These are phyloP conservation scores for Trichophyton equinum DNA, from an alignment of 2,329 filamentous ascomycete genomes.

Conservation along the genomic window DNA sequence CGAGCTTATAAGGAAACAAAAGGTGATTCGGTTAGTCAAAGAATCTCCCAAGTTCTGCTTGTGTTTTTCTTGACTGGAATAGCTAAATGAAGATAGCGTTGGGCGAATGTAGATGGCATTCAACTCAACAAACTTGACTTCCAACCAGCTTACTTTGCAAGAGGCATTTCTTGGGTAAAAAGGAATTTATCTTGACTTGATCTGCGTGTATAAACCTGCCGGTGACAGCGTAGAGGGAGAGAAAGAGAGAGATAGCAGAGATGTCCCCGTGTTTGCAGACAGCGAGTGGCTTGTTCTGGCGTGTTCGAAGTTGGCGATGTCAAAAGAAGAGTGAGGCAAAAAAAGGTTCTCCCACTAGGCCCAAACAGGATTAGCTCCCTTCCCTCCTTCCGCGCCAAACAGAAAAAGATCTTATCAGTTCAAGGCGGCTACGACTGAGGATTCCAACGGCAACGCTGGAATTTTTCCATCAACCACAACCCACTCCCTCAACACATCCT, in stretches of 20 bases:
- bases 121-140: conserved; percentile 10
- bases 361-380: neutral
- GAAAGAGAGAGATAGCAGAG: neutral
- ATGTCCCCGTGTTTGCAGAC: neutral
- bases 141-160: conserved; percentile 17
- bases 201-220: neutral
- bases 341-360: neutral
- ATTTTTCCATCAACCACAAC: neutral
- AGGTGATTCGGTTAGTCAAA: conserved; percentile 26
- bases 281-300: neutral
- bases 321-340: neutral
- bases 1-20: conserved; percentile 10
- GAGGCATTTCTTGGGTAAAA: neutral
- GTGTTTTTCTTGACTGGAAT: conserved; percentile 2
- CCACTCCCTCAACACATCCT: neutral
- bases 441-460: neutral
- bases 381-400: neutral
- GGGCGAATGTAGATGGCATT: conserved; percentile 9
- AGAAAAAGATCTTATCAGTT: neutral
- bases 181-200: neutral
- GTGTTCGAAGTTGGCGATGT: neutral
- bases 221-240: neutral
- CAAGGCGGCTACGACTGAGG: no score
- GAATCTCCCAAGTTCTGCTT: conserved; percentile 4
- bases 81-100: conserved; percentile 8